Conservation (phyloP, 306 rosid species). For the Trifolium subterraneum region DNA sequence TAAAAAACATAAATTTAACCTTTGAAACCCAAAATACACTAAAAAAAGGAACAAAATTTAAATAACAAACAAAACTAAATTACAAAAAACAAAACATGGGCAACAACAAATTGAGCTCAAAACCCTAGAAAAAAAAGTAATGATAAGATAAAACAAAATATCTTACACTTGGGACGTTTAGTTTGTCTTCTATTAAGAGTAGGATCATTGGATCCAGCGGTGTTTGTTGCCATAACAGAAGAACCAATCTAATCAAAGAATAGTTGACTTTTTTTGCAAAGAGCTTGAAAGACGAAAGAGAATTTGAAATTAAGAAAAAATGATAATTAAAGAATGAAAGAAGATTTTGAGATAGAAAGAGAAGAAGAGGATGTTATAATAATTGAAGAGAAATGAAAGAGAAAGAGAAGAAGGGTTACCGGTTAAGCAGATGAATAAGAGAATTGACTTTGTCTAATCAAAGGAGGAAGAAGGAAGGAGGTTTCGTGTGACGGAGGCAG, state of each 20-base stretch:
- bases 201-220: slow-evolving; percentile 76
- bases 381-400: slow-evolving; percentile 2
- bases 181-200: slow-evolving; percentile 67
- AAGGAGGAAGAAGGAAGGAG: slow-evolving; percentile 22
- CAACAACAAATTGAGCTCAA: slow-evolving; percentile 1
- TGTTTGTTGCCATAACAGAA: slow-evolving; percentile 65
- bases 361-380: slow-evolving; percentile 23
- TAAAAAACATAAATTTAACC: slow-evolving; percentile 6
- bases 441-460: slow-evolving; percentile 25
- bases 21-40: background rate
- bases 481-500: slow-evolving; percentile 42
- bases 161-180: slow-evolving; percentile 88
- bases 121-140: background rate
- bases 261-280: slow-evolving; percentile 25
- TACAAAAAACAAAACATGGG: slow-evolving; percentile 22
- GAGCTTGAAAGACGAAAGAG: slow-evolving; percentile 6
- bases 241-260: no score
- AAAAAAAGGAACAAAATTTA: background rate
- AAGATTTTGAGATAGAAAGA: background rate
- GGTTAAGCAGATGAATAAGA: slow-evolving; percentile 14
- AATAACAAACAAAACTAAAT: background rate
- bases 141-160: background rate
- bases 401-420: slow-evolving; percentile 41
- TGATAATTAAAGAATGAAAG: background rate
- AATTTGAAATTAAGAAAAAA: background rate